Conservation (phyloP, 345 rosid genomes). For the Melaleuca alternifolia region DNA sequence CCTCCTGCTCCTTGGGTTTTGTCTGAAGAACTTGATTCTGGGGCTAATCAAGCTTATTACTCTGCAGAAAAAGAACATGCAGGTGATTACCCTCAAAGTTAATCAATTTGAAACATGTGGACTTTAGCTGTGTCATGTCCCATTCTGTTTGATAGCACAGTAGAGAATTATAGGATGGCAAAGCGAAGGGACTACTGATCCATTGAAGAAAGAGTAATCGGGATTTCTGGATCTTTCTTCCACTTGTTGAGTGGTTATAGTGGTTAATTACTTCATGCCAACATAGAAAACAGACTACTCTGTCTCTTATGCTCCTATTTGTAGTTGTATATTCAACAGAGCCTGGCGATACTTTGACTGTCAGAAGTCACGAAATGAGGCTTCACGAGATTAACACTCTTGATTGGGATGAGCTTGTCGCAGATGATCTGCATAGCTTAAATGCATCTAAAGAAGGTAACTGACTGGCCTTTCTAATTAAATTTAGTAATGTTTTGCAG, state of each 20-base stretch:
- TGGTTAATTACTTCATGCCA: not conserved
- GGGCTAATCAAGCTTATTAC: constrained; percentile 21
- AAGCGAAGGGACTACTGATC: not conserved
- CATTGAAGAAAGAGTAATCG: not conserved
- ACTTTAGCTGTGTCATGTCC: not conserved
- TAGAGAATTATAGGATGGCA: not conserved
- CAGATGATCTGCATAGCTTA: constrained; percentile 31
- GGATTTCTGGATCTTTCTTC: not conserved
- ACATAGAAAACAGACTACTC: not conserved
- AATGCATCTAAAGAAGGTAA: constrained; percentile 39
- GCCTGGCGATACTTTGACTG: constrained; percentile 29
- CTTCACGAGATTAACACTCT: constrained; percentile 93
- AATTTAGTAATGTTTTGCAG: not conserved
- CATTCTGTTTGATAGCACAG: not conserved
- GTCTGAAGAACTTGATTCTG: constrained; percentile 62
- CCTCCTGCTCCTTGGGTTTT: constrained; percentile 36
- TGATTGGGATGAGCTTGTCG: constrained; percentile 90
- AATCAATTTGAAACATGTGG: not conserved
- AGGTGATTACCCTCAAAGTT: constrained; percentile 10
- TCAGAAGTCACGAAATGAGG: constrained; percentile 47
- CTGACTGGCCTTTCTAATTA: not conserved
- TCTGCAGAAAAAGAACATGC: constrained; percentile 17
- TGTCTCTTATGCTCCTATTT: constrained; percentile 4
- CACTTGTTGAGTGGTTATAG: not conserved
- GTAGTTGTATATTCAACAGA: constrained; percentile 29